phyloP scores from a whole-genome alignment of 768 basidiomycete species.

The Boletus barrowsii region DNA sequence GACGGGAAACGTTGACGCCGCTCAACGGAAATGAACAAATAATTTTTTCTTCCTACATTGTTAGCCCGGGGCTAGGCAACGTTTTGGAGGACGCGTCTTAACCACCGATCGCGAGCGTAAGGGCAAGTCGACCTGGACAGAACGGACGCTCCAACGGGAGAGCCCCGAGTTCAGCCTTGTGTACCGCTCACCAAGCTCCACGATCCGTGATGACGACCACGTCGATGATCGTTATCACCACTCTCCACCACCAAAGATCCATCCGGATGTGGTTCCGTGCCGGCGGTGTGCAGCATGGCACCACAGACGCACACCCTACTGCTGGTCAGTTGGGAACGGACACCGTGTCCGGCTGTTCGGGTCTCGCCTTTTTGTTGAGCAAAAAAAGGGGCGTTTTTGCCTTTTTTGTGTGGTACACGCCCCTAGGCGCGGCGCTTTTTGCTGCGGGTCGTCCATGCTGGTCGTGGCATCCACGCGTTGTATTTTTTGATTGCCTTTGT shows the following conservation, averaged over 20 bases:
- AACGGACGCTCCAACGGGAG: background rate
- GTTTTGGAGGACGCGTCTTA: background rate
- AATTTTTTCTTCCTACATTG: constrained; percentile 19
- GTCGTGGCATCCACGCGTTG: constrained; percentile 52
- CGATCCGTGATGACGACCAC: background rate
- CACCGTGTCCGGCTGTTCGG: constrained; percentile 66
- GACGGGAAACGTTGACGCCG: constrained; percentile 13
- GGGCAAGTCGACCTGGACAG: background rate
- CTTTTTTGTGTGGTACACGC: constrained; percentile 58
- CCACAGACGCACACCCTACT: constrained; percentile 37
- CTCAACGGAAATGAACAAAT: constrained; percentile 29
- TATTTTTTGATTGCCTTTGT: background rate
- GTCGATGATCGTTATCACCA: constrained; percentile 15
- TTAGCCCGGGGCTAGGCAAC: constrained; percentile 16
- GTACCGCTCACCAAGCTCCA: constrained; percentile 14
- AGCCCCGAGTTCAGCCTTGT: constrained; percentile 7
- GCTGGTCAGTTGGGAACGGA: constrained; percentile 61
- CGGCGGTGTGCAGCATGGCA: constrained; percentile 8
- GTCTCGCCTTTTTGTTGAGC: constrained; percentile 67
- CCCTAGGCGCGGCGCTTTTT: constrained; percentile 57
- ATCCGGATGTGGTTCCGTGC: constrained; percentile 21
- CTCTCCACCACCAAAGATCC: constrained; percentile 13
- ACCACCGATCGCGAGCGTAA: constrained; percentile 14
- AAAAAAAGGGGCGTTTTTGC: constrained; percentile 68
- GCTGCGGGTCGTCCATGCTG: constrained; percentile 53